Percentiles rank a stretch among this genome's conserved stretches.
phyloP scores from a whole-genome alignment of 1,139 yeast species.

The Yamadazyma blattariae region DNA sequence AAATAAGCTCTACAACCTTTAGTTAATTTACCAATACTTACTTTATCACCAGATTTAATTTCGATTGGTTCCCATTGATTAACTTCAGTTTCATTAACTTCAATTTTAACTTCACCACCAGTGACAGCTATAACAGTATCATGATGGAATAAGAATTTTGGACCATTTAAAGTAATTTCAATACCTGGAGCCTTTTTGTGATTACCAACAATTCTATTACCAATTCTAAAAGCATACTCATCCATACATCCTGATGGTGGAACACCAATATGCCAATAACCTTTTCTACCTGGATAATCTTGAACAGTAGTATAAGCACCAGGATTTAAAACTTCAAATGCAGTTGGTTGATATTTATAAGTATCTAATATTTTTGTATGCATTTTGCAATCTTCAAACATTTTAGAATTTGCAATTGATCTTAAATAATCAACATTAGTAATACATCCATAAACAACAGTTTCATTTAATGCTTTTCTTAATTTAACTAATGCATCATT shows the following conservation, averaged over 20 bases:
- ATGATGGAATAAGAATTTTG: slow-evolving; percentile 78
- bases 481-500: slow-evolving; percentile 76
- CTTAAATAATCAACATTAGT: slow-evolving; percentile 89
- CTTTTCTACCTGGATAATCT: slow-evolving; percentile 91
- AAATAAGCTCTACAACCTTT: slow-evolving; percentile 87
- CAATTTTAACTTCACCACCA: slow-evolving; percentile 75
- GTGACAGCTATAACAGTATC: slow-evolving; percentile 76
- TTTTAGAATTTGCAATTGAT: slow-evolving; percentile 75
- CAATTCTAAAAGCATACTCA: slow-evolving; percentile 81
- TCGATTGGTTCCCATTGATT: slow-evolving; percentile 65
- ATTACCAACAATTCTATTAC: slow-evolving; percentile 89
- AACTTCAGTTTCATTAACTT: slow-evolving; percentile 58
- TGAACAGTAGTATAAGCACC: slow-evolving; percentile 96
- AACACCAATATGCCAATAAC: slow-evolving; percentile 89
- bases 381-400: slow-evolving; percentile 82
- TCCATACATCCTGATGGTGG: slow-evolving; percentile 99
- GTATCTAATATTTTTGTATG: slow-evolving; percentile 85
- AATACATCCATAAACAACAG: slow-evolving; percentile 82
- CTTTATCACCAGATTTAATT: slow-evolving; percentile 70
- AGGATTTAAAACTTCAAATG: slow-evolving; percentile 79
- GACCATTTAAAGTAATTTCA: slow-evolving; percentile 87
- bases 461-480: slow-evolving; percentile 79
- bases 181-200: slow-evolving; percentile 78
- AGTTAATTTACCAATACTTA: slow-evolving; percentile 75
- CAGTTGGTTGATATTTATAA: slow-evolving; percentile 76